Evolutionary conservation across 306 rosid genomes (phyloP).

Genomic region (Prosopis cineraria): DNA sequence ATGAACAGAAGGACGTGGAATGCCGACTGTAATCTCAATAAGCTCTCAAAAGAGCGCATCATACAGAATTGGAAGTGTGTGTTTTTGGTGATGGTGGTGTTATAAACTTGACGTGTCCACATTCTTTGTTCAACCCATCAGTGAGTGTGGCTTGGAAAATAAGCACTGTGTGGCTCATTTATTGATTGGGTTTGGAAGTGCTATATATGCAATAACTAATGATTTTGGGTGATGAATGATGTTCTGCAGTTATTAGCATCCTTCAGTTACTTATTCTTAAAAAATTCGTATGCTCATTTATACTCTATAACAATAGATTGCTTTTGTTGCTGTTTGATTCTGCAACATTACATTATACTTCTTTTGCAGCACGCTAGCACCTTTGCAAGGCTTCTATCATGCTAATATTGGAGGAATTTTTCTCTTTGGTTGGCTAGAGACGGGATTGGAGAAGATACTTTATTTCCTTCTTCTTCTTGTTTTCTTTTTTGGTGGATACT

Average conservation of each 20-base stretch:
- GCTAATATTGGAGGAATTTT: too few relatives aligned
- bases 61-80: conserved; percentile 19
- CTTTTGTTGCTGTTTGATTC: conserved; percentile 30
- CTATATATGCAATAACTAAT: conserved; percentile 16
- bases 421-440: too few relatives aligned
- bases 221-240: conserved; percentile 29
- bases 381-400: not conserved
- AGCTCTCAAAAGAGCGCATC: conserved; percentile 34
- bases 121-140: conserved; percentile 33
- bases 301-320: conserved; percentile 21
- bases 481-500: too few relatives aligned
- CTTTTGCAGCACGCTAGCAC: conserved; percentile 1
- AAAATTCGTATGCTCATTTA: too few relatives aligned
- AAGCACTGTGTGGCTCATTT: conserved; percentile 14
- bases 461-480: too few relatives aligned
- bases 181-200: conserved; percentile 34
- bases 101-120: conserved; percentile 32
- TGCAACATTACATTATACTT: not conserved
- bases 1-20: conserved; percentile 12
- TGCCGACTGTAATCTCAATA: conserved; percentile 36
- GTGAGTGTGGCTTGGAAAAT: not conserved
- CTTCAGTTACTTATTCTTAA: not conserved
- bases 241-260: conserved; percentile 3
- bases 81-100: conserved; percentile 32
- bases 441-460: too few relatives aligned